phyloP scores from a whole-genome alignment of 805 yeast genomes.

The Lipomyces japonicus region DNA sequence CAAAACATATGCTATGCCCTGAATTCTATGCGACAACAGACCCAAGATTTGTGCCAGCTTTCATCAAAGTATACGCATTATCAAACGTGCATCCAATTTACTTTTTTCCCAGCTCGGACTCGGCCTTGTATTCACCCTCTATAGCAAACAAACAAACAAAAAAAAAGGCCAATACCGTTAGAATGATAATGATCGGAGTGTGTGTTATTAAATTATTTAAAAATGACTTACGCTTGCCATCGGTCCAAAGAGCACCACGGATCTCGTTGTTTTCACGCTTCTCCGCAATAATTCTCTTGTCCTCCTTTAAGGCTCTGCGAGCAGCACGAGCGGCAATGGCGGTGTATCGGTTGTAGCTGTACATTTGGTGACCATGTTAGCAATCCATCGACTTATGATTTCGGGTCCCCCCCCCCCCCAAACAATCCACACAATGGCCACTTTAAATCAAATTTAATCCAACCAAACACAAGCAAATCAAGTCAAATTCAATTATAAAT shows the following conservation, averaged over 20 bases:
- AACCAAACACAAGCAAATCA: not conserved
- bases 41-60: too few species aligned
- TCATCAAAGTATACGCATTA: too few species aligned
- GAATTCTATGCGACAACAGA: too few species aligned
- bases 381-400: not conserved
- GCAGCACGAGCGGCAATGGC: conserved; percentile 86
- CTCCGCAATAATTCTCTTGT: conserved; percentile 64
- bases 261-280: conserved; percentile 73
- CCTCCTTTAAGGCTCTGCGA: conserved; percentile 85
- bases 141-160: too few species aligned
- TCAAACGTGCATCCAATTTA: too few species aligned
- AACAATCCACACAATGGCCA: too few species aligned
- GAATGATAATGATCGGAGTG: too few species aligned
- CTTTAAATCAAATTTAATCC: not conserved
- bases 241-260: conserved; percentile 63
- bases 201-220: not conserved
- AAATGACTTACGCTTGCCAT: conserved; percentile 47
- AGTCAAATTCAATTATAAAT: not conserved
- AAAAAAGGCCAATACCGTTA: too few species aligned
- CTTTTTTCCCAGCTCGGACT: conserved; percentile 1
- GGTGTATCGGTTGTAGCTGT: conserved; percentile 78
- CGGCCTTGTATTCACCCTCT: conserved; percentile 10
- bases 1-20: too few species aligned
- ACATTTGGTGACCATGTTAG: conserved; percentile 4
- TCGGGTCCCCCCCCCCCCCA: too few species aligned